Percentiles rank a stretch among this genome's conserved stretches.
These are phyloP conservation scores for Irpex rosettiformis DNA, from an alignment of 1,284 basidiomycete genomes.

Conservation along the genomic window DNA sequence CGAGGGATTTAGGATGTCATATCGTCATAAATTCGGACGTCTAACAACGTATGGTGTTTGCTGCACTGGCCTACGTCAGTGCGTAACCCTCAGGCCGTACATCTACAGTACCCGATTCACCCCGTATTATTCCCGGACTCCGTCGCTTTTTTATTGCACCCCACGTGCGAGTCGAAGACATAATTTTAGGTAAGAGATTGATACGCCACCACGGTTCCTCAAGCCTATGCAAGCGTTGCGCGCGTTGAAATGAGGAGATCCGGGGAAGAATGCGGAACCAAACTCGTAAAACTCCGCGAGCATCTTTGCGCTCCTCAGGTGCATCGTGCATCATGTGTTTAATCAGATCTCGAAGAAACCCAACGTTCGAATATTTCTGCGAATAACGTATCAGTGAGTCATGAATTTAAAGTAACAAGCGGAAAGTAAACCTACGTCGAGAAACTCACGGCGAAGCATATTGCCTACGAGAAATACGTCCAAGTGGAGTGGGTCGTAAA, in stretches of 20 bases:
- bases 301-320: not conserved
- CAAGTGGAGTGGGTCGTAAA: not conserved
- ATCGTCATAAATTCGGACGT: no score
- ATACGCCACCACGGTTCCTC: no score
- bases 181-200: no score
- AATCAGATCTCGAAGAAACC: not conserved
- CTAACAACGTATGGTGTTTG: no score
- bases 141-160: no score
- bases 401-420: not conserved
- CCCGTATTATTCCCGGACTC: no score
- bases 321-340: not conserved
- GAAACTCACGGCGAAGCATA: not conserved
- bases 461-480: not conserved
- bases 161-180: no score
- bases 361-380: not conserved
- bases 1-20: no score
- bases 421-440: not conserved
- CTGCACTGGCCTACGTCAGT: no score
- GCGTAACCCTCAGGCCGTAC: no score
- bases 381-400: not conserved
- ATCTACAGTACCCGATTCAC: no score
- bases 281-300: not conserved
- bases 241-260: not conserved
- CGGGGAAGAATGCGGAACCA: not conserved
- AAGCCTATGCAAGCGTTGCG: not conserved